Base-by-base conservation (phyloP, 805 yeast genomes). In the Suhomyces canberraensis region DNA sequence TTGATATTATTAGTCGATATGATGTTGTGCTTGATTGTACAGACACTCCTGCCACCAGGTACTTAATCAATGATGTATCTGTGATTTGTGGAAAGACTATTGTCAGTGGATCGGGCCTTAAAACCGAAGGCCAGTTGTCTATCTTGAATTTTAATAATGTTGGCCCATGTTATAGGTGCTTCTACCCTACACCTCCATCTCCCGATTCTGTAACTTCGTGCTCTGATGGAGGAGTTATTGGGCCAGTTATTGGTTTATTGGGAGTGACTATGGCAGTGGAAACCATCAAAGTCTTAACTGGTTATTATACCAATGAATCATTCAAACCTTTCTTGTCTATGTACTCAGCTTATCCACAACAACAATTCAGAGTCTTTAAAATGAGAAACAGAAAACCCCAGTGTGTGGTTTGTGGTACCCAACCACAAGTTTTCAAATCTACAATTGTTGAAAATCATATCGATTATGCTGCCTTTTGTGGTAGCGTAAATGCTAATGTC, bases 131-230 rank as follows among this genome's bases (percentile, higher is more conserved):
- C 4, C 98, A 93, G 55, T 56, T 95, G 25, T 68, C 87, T 0
- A 74, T 93, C 0, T 67, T 89, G 40, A 87, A 90, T 59, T 88
- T 72, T 55, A 56, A 65, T 20, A 64, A 68, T 15, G 36, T 42
- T 3, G 96, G 95, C 0, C 99, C 99, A 0, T 93, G 99, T 56
- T 93, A 93, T 55, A 67, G 99, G 42, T 93, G 99, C 55, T 79
- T 90, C 60, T 87, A 85, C 48, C 98, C 98, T 0, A 65, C 65
- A 6, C 96, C 98, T 0, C 97, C 98, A 0, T 79, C 90, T 1
- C 85, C 96, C 1, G 81, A 78, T 40, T 70, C 84, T 1, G 88
- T 90, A 1, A 76, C 88, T 0, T 75, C 95, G 0, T 93, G 99
- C 51, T 77, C 85, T 11, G 98, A 89, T 59, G 95, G 95, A 3